These are phyloP conservation scores for Colletotrichum limetticola DNA, from an alignment of 2,329 filamentous ascomycete species.

Conservation along the genomic window DNA sequence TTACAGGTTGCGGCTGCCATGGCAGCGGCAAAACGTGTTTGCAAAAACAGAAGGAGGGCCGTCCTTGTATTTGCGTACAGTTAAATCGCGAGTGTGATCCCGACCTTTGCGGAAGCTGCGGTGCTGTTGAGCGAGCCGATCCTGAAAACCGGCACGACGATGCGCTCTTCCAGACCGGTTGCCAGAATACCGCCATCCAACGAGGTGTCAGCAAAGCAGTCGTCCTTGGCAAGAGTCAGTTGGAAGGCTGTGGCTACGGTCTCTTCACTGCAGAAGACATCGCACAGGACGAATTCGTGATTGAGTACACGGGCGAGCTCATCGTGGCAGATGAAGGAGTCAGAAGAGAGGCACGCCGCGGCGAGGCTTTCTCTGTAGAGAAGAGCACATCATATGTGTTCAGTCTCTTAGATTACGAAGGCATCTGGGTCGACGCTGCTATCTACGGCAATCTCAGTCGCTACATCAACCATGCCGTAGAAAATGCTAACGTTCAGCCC, in stretches of 20 bases:
- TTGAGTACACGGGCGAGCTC: constrained; percentile 84
- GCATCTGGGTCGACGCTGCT: constrained; percentile 78
- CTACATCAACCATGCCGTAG: constrained; percentile 82
- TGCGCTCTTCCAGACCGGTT: constrained; percentile 66
- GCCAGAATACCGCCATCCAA: constrained; percentile 79
- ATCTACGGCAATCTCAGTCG: constrained; percentile 83
- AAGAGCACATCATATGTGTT: constrained; percentile 73
- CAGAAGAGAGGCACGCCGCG: constrained; percentile 70
- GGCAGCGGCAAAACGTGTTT: constrained; percentile 68
- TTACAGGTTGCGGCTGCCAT: constrained; percentile 74
- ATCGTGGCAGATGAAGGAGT: constrained; percentile 77
- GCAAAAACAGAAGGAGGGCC: constrained; percentile 63
- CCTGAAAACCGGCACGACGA: constrained; percentile 73
- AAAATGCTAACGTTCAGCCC: constrained; percentile 66
- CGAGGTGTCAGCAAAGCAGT: constrained; percentile 73
- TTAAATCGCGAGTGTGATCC: constrained; percentile 85
- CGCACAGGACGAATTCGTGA: constrained; percentile 76
- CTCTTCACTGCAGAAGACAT: constrained; percentile 78
- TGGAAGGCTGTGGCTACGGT: constrained; percentile 77
- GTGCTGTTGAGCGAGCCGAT: constrained; percentile 75
- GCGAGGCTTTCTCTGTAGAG: constrained; percentile 70
- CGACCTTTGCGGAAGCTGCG: constrained; percentile 77
- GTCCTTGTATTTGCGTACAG: constrained; percentile 75
- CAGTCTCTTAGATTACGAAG: constrained; percentile 68
- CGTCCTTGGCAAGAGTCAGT: constrained; percentile 75